Base-by-base conservation (phyloP, 768 basidiomycete genomes). In the Leccinum disarticulatum region DNA sequence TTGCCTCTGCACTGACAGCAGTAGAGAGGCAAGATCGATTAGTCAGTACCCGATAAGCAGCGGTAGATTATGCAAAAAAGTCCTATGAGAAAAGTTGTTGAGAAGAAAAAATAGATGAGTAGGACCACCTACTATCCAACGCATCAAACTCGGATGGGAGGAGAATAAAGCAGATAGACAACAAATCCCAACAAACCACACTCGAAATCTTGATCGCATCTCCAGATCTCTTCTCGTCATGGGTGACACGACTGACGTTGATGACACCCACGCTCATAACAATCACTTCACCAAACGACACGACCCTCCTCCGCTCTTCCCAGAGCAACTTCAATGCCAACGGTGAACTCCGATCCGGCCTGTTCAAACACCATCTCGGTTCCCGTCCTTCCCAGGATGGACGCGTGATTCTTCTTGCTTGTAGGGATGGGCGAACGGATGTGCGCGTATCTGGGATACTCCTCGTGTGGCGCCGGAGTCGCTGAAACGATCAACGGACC, bases 271-370 rank as follows among this genome's bases (percentile, higher is more conserved):
- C 25, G 22, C 30, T 55, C 35, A 31, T 22, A 30, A 36, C 51
- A 54, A n/a, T 71, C 43, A 43, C 43, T 56, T 71, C 57, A 73
- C 71, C 73, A 73, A 22, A 73, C 60, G 1, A 71, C 65, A 2
- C 70, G 64, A 6, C 74, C 72, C 48, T 75, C 73, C 38, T 73
- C 72, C 27, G 72, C 74, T 52, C 70, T 64, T 59, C 72, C 71
- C 19, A 73, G 61, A 25, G 72, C 68, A 11, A 73, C 68, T 47
- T 73, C 73, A 30, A 75, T 58, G 15, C 72, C 74, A 30, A 70
- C 62, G 1, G 65, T 65, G 28, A 64, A 74, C 50, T 67, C 70
- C 31, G 68, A 65, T 7, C 68, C 72, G 4, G 36, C 64, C 41
- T 66, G 70, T 54, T 73, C 64, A 51, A 73, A 73, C 11, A 68